phyloP scores from a whole-genome alignment of 2,329 filamentous ascomycete genomes.

The Claviceps sp. region DNA sequence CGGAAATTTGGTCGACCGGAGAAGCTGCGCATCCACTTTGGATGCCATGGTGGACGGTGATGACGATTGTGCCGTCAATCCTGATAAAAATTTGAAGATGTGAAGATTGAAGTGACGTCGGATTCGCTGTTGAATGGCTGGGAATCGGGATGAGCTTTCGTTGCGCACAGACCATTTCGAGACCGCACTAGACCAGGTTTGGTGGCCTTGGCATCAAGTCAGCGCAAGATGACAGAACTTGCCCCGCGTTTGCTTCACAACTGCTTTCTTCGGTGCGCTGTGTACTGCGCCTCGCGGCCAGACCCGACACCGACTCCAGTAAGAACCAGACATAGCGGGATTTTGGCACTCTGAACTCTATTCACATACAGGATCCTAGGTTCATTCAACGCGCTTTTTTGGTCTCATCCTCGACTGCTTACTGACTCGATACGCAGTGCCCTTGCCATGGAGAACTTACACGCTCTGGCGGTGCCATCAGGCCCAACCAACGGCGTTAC shows the following conservation, averaged over 20 bases:
- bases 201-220: too few relatives aligned
- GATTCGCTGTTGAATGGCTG: slow-evolving; percentile 4
- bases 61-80: neutral
- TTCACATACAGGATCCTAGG: neutral
- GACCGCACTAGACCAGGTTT: too few relatives aligned
- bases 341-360: neutral
- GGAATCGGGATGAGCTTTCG: neutral
- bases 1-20: slow-evolving; percentile 87
- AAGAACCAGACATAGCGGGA: neutral
- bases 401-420: neutral
- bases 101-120: slow-evolving; percentile 6
- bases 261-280: neutral
- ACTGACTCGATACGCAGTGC: neutral
- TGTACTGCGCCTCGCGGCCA: neutral
- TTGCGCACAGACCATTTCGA: slow-evolving; percentile 3
- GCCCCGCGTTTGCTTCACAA: neutral
- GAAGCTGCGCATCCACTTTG: slow-evolving; percentile 75
- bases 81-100: neutral
- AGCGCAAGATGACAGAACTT: too few relatives aligned
- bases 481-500: slow-evolving; percentile 54
- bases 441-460: slow-evolving; percentile 37
- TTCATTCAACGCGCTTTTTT: neutral
- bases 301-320: neutral
- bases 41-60: slow-evolving; percentile 50
- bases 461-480: slow-evolving; percentile 51